Conservation (phyloP, 2,329 filamentous ascomycete species). For the Aspergillus pseudoterreus region DNA sequence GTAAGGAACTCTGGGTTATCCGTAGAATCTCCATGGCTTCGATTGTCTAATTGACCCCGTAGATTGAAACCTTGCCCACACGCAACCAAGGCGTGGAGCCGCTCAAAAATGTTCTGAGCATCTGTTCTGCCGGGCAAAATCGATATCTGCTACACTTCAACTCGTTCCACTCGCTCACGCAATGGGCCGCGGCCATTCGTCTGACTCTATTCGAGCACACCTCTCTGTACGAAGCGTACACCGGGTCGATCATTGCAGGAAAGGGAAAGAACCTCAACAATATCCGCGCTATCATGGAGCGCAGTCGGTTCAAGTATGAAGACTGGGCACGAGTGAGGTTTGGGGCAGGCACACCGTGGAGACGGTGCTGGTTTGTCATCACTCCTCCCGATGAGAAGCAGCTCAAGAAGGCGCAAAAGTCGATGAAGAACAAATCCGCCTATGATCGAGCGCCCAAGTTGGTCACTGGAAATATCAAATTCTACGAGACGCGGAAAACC, state of each 20-base stretch:
- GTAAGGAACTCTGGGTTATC: slow-evolving; percentile 47
- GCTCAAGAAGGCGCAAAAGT: slow-evolving; percentile 76
- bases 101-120: slow-evolving; percentile 88
- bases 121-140: slow-evolving; percentile 93
- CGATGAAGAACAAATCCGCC: slow-evolving; percentile 73
- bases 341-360: slow-evolving; percentile 92
- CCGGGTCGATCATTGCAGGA: slow-evolving; percentile 88
- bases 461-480: slow-evolving; percentile 86
- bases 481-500: slow-evolving; percentile 90
- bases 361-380: slow-evolving; percentile 94
- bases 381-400: slow-evolving; percentile 92
- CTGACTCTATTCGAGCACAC: slow-evolving; percentile 93
- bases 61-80: slow-evolving; percentile 88
- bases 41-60: slow-evolving; percentile 13
- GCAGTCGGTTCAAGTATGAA: slow-evolving; percentile 70
- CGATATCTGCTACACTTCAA: slow-evolving; percentile 96
- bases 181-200: slow-evolving; percentile 94
- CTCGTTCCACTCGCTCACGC: slow-evolving; percentile 83
- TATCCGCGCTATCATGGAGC: slow-evolving; percentile 84
- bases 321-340: slow-evolving; percentile 96
- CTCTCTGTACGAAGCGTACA: slow-evolving; percentile 92
- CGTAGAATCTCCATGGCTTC: too few species aligned
- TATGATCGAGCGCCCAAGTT: slow-evolving; percentile 72
- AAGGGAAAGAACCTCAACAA: slow-evolving; percentile 89
- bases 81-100: slow-evolving; percentile 72